Conservation (phyloP, 2,329 filamentous ascomycete species). For the Alternaria incomplexa region DNA sequence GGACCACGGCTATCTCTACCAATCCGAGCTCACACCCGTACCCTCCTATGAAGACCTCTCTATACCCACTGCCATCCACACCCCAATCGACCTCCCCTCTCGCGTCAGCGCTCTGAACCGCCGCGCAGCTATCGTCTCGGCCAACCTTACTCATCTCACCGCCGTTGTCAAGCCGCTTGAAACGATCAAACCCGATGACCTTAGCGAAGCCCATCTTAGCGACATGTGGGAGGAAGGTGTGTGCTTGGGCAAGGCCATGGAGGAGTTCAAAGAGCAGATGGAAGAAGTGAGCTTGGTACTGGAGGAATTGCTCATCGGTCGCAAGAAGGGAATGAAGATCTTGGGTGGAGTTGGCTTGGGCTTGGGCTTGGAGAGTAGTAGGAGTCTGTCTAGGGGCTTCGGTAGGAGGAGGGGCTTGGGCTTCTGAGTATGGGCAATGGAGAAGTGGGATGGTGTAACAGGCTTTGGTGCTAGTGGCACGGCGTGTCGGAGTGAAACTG, state of each 20-base stretch:
- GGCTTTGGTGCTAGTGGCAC: neutral
- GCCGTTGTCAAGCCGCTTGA: slow-evolving; percentile 7
- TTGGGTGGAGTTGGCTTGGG: neutral
- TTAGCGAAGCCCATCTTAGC: neutral
- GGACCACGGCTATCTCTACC: slow-evolving; percentile 1
- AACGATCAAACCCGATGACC: neutral
- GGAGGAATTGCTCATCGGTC: neutral
- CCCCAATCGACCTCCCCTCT: slow-evolving; percentile 1
- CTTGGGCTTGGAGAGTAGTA: neutral
- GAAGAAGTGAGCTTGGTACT: slow-evolving; percentile 15
- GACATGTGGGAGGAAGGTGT: slow-evolving; percentile 3
- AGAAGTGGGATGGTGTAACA: neutral
- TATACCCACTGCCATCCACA: neutral
- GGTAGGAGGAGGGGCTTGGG: neutral
- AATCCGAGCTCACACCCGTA: neutral
- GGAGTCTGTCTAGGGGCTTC: neutral
- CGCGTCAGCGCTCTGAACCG: slow-evolving; percentile 4
- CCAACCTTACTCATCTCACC: slow-evolving; percentile 1
- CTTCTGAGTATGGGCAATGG: neutral
- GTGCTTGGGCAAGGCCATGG: neutral
- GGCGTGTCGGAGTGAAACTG: neutral
- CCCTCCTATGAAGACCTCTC: slow-evolving; percentile 1
- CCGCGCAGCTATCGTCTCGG: slow-evolving; percentile 5
- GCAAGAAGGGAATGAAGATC: slow-evolving; percentile 1
- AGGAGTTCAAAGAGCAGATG: slow-evolving; percentile 3